Percentiles rank a stretch among this genome's conserved stretches.
phyloP scores from a whole-genome alignment of 192 early-diverging fungal genomes.

The Backusella sp. region DNA sequence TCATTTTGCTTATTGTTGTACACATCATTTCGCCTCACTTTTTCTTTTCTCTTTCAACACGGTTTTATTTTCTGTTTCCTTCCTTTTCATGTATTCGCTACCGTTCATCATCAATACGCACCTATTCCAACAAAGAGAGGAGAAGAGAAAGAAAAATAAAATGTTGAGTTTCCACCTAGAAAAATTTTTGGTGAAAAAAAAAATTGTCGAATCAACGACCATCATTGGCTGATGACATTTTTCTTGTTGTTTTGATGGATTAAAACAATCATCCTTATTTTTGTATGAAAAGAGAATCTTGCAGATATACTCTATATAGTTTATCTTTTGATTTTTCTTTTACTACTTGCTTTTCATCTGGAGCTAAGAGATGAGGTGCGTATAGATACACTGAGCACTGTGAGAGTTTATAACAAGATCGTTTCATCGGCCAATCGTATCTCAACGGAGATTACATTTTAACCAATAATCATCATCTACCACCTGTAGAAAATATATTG shows the following conservation, averaged over 20 bases:
- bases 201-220: background rate
- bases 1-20: background rate
- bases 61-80: background rate
- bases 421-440: too few relatives aligned
- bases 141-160: constrained; percentile 8
- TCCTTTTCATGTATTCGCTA: background rate
- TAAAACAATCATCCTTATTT: background rate
- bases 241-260: background rate
- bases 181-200: background rate
- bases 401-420: too few relatives aligned
- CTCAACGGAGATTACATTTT: too few relatives aligned
- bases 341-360: too few relatives aligned
- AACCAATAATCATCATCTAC: too few relatives aligned
- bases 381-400: too few relatives aligned
- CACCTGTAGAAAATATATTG: too few relatives aligned
- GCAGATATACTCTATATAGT: too few relatives aligned
- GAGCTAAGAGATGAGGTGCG: too few relatives aligned
- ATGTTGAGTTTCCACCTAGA: constrained; percentile 4
- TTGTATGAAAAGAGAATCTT: background rate
- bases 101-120: background rate
- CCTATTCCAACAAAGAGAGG: constrained; percentile 12
- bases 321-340: too few relatives aligned
- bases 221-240: constrained; percentile 3
- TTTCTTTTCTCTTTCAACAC: background rate
- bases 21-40: background rate